phyloP scores from a whole-genome alignment of 495 filamentous ascomycete genomes.

The Penicillium egyptiacum region DNA sequence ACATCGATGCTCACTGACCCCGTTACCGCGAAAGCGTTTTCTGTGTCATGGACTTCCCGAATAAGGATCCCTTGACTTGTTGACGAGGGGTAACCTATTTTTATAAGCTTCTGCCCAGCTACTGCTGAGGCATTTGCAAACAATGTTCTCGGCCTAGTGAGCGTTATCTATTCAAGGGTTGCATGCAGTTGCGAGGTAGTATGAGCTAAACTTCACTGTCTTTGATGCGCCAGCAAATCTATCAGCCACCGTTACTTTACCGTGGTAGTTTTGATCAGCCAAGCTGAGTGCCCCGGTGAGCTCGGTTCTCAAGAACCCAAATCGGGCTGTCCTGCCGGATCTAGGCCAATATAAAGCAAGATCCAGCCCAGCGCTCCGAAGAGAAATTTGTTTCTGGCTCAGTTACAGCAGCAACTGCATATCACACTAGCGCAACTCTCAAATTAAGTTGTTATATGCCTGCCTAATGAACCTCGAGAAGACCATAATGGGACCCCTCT shows the following conservation, averaged over 20 bases:
- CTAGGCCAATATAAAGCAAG: background rate
- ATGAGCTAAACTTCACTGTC: background rate
- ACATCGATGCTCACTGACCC: background rate
- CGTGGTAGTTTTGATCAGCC: background rate
- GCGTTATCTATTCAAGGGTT: slow-evolving; percentile 5
- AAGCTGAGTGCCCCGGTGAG: background rate
- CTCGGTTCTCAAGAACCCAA: background rate
- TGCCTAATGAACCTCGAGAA: background rate
- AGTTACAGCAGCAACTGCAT: background rate
- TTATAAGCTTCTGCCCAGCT: background rate
- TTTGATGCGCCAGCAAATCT: background rate
- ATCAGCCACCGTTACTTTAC: background rate
- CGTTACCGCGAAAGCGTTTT: background rate
- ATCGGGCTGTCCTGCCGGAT: background rate
- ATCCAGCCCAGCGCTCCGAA: background rate
- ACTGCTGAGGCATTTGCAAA: background rate
- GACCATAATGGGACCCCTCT: slow-evolving; percentile 5
- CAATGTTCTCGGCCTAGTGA: too few species aligned
- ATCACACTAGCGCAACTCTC: background rate
- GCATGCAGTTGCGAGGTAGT: slow-evolving; percentile 9
- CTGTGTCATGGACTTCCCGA: background rate
- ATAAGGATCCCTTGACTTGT: background rate
- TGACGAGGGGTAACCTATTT: background rate
- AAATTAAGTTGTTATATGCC: background rate
- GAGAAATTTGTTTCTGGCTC: background rate